A percentile compares a stretch with the other conserved stretches of the same genome.
Conservation (phyloP, 2,329 filamentous ascomycete genomes). For the Lecanicillium sp. region DNA sequence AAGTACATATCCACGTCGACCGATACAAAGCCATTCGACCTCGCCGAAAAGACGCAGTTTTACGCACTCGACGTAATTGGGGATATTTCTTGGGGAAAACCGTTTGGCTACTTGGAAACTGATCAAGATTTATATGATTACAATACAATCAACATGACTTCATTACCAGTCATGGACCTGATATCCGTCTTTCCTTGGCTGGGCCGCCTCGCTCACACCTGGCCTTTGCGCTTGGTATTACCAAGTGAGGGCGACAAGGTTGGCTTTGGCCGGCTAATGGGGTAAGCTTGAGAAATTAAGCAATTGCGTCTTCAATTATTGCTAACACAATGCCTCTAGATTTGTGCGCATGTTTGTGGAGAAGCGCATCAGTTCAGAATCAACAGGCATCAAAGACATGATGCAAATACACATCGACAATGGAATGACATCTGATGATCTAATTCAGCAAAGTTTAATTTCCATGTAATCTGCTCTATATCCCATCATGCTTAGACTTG, state of each 20-base stretch:
- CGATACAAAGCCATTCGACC: conserved; percentile 31
- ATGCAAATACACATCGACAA: conserved; percentile 30
- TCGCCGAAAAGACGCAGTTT: conserved; percentile 41
- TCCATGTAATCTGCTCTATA: conserved; percentile 22
- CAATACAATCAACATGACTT: conserved; percentile 34
- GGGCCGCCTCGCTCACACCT: conserved; percentile 23
- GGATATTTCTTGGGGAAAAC: conserved; percentile 40
- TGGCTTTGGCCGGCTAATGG: conserved; percentile 30
- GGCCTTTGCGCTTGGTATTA: conserved; percentile 26
- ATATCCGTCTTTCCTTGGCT: conserved; percentile 28
- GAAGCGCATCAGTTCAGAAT: conserved; percentile 16
- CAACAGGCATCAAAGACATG: conserved; percentile 25
- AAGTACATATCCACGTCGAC: conserved; percentile 35
- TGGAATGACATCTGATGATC: conserved; percentile 24
- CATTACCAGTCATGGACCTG: conserved; percentile 27
- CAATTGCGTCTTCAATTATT: not conserved
- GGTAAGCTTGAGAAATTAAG: conserved; percentile 16
- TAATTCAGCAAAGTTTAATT: conserved; percentile 30
- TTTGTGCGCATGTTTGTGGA: conserved; percentile 19
- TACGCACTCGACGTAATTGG: conserved; percentile 47
- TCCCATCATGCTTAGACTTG: not conserved
- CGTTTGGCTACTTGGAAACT: conserved; percentile 41
- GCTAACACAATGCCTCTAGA: conserved; percentile 8
- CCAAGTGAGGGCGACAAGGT: conserved; percentile 27
- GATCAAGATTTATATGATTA: conserved; percentile 40